Conservation (phyloP, 176 grass and related monocot species). For the Cenchrus fungigraminus region DNA sequence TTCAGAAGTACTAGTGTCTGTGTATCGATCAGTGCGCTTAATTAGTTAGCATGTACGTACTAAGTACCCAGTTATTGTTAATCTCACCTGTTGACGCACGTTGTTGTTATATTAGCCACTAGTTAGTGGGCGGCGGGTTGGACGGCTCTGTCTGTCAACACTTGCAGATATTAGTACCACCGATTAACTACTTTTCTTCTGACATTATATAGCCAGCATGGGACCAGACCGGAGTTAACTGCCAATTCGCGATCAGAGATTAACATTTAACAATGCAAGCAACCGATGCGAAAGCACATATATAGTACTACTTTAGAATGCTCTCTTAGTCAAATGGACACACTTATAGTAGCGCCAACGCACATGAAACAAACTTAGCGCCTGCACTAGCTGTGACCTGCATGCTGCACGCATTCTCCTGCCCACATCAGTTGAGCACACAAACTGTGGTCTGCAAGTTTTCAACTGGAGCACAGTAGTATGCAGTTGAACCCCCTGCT, state of each 20-base stretch:
- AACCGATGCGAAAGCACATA: not conserved
- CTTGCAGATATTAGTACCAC: not conserved
- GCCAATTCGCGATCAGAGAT: not conserved
- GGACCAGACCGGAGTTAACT: conserved; percentile 13
- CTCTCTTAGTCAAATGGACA: conserved; percentile 12
- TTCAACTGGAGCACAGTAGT: not conserved
- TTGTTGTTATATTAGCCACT: conserved; percentile 38
- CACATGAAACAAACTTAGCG: conserved; percentile 7
- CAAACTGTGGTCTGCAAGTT: not conserved
- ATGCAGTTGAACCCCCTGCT: not conserved
- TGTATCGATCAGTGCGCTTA: no score
- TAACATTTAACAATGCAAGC: not conserved
- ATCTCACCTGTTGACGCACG: not conserved
- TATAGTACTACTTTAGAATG: conserved; percentile 16
- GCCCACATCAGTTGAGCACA: conserved; percentile 27
- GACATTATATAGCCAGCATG: not conserved
- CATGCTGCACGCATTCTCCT: not conserved
- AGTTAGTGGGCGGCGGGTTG: conserved; percentile 39
- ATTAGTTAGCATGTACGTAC: no score
- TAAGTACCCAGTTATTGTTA: not conserved
- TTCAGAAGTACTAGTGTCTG: no score
- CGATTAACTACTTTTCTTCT: not conserved
- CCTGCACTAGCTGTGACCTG: conserved; percentile 12
- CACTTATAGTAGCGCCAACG: not conserved
- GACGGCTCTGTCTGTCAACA: conserved; percentile 35